Evolutionary conservation across 139 green algal species (phyloP).

Genomic region (Zygnema cylindricum): DNA sequence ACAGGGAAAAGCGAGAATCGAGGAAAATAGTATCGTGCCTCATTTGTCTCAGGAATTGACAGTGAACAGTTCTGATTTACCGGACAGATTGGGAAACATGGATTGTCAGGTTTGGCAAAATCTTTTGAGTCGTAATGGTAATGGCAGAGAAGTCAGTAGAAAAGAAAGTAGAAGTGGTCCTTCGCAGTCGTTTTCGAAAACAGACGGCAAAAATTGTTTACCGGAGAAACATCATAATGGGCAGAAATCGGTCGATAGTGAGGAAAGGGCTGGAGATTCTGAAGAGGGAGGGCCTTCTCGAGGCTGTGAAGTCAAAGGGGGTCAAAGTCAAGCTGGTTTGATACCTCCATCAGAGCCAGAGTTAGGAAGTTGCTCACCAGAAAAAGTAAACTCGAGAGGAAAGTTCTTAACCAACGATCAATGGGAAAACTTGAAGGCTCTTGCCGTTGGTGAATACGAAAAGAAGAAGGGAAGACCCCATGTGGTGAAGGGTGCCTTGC

Average conservation of each 20-base stretch:
- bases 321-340: neutral
- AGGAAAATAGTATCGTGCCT: neutral
- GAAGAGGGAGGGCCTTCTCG: neutral
- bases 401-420: slow-evolving; percentile 7
- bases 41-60: neutral
- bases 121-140: no score
- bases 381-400: neutral
- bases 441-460: slow-evolving; percentile 31
- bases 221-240: no score
- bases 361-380: neutral
- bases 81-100: no score
- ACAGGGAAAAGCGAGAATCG: neutral
- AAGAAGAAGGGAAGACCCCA: slow-evolving; percentile 53
- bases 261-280: neutral
- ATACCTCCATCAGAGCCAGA: neutral
- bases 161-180: no score
- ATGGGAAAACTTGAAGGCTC: slow-evolving; percentile 19
- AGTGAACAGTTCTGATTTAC: no score
- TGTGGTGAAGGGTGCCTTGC: slow-evolving; percentile 38
- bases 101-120: no score
- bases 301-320: neutral
- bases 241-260: neutral
- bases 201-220: no score
- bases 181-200: no score
- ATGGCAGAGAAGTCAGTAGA: no score